Evolutionary conservation across 1,284 basidiomycete species (phyloP).

Genomic region (Cystobasidium pallidum): DNA sequence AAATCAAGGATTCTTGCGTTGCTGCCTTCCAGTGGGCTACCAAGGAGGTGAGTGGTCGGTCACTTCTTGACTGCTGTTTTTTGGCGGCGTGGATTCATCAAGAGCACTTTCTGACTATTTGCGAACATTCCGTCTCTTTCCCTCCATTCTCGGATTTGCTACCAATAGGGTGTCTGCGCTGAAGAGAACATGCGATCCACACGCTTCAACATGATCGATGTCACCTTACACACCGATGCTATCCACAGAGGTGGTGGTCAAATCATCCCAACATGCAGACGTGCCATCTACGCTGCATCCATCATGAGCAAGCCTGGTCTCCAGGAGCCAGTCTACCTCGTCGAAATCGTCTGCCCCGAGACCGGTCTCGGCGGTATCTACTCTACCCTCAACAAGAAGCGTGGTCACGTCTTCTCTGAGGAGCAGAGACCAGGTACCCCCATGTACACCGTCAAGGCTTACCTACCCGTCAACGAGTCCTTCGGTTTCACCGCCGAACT

Average conservation of each 20-base stretch:
- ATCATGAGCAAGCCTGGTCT: slow-evolving; percentile 87
- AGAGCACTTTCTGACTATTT: not conserved
- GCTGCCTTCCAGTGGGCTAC: slow-evolving; percentile 99
- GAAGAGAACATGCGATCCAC: slow-evolving; percentile 99
- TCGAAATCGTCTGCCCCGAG: slow-evolving; percentile 99
- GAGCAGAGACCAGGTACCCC: slow-evolving; percentile 97
- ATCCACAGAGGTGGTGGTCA: slow-evolving; percentile 99
- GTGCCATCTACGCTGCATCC: slow-evolving; percentile 94
- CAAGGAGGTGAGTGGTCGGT: slow-evolving; percentile 65
- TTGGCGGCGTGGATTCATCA: slow-evolving; percentile 5
- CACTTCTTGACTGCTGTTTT: not conserved
- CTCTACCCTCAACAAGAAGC: slow-evolving; percentile 88
- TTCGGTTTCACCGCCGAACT: slow-evolving; percentile 99
- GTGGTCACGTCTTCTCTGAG: slow-evolving; percentile 97
- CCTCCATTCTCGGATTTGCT: slow-evolving; percentile 44
- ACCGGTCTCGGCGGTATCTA: slow-evolving; percentile 99
- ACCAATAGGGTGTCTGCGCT: slow-evolving; percentile 76
- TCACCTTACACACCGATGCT: slow-evolving; percentile 95
- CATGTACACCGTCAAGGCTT: slow-evolving; percentile 99
- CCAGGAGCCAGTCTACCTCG: slow-evolving; percentile 96
- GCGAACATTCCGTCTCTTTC: not conserved
- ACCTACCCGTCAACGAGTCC: slow-evolving; percentile 94
- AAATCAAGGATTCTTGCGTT: slow-evolving; percentile 99
- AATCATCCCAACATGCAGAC: slow-evolving; percentile 92
- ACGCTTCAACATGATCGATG: slow-evolving; percentile 94